phyloP scores from a whole-genome alignment of 345 rosid species.

The Acer saccharum region DNA sequence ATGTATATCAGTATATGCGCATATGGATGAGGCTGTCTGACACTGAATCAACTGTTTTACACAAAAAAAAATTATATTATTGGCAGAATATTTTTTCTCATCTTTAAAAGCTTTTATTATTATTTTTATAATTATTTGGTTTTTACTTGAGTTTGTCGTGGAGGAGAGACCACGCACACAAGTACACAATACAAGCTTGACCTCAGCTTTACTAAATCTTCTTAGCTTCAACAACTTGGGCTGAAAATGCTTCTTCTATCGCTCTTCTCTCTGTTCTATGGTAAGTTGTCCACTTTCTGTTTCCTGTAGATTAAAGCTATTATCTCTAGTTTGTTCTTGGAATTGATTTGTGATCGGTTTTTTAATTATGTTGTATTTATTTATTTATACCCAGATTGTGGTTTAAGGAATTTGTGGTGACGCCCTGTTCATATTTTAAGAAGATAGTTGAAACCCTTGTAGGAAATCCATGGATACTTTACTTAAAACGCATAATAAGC shows the following conservation, averaged over 20 bases:
- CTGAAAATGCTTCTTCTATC: conserved; percentile 3
- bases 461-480: conserved; percentile 68
- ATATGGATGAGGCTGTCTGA: too few relatives aligned
- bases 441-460: background rate
- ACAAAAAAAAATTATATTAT: too few relatives aligned
- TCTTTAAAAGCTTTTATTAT: too few relatives aligned
- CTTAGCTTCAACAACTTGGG: background rate
- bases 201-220: background rate
- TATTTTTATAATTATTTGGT: too few relatives aligned
- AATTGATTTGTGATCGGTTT: background rate
- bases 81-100: too few relatives aligned
- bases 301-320: background rate
- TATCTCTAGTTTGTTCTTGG: background rate
- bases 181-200: background rate
- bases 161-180: background rate
- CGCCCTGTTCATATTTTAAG: too few relatives aligned
- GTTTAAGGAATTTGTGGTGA: background rate
- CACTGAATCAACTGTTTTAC: too few relatives aligned
- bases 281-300: conserved; percentile 7
- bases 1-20: too few relatives aligned
- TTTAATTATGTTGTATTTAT: background rate
- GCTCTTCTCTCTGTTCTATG: background rate
- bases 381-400: background rate
- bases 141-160: background rate
- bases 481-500: conserved; percentile 72